Percentiles rank a stretch among this genome's conserved stretches.
phyloP scores from a whole-genome alignment of 2,329 filamentous ascomycete genomes.

The Akanthomyces dipterigenus region DNA sequence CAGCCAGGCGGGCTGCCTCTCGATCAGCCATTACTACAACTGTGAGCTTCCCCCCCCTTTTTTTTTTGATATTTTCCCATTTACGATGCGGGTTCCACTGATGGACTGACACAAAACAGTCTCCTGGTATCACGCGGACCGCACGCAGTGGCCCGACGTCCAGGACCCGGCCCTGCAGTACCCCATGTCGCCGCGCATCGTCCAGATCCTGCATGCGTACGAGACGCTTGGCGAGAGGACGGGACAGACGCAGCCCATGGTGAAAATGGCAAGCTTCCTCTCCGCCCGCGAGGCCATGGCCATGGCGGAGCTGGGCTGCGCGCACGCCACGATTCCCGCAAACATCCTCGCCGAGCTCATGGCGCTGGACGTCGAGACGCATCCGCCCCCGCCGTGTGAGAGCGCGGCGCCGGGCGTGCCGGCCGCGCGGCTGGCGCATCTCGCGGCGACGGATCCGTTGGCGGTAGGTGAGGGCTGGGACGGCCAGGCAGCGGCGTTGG shows the following conservation, averaged over 20 bases:
- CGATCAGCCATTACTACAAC: constrained; percentile 20
- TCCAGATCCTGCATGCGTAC: constrained; percentile 43
- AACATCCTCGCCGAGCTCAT: constrained; percentile 32
- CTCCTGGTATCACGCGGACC: constrained; percentile 28
- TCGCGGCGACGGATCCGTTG: constrained; percentile 33
- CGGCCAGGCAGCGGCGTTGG: constrained; percentile 31
- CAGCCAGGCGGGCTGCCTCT: constrained; percentile 19
- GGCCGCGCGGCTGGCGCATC: constrained; percentile 27
- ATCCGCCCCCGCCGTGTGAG: constrained; percentile 24
- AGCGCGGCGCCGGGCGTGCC: constrained; percentile 26
- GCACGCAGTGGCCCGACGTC: constrained; percentile 38
- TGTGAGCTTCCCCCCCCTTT: constrained; percentile 2
- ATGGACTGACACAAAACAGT: neutral
- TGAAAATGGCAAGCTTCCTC: constrained; percentile 42
- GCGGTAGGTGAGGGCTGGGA: constrained; percentile 26
- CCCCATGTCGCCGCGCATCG: constrained; percentile 38
- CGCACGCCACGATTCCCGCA: constrained; percentile 38
- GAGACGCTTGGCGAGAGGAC: constrained; percentile 38
- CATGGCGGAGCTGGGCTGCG: constrained; percentile 38
- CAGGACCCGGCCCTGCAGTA: constrained; percentile 40
- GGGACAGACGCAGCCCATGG: constrained; percentile 39
- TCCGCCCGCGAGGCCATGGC: constrained; percentile 38
- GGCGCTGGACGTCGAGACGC: constrained; percentile 29
- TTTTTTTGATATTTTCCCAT: too few relatives aligned
- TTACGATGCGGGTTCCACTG: too few relatives aligned